phyloP scores from a whole-genome alignment of 805 yeast species.

The Geotrichum ghanense region DNA sequence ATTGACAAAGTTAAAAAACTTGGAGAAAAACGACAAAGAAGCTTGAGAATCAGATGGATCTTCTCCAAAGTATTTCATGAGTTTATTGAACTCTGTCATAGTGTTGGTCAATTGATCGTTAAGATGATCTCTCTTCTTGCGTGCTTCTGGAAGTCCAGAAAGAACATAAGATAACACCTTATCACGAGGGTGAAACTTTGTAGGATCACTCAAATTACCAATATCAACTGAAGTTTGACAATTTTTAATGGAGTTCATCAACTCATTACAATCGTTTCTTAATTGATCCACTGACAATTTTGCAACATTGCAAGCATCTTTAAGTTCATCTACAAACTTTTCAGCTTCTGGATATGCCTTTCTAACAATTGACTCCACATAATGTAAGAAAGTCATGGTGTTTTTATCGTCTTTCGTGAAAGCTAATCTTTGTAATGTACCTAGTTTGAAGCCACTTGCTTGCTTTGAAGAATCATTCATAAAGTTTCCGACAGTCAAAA shows the following conservation, averaged over 20 bases:
- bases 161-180: slow-evolving; percentile 48
- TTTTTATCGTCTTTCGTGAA: slow-evolving; percentile 86
- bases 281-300: slow-evolving; percentile 78
- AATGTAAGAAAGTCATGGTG: slow-evolving; percentile 80
- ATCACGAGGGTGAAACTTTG: slow-evolving; percentile 76
- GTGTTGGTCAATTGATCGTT: slow-evolving; percentile 54
- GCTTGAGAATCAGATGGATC: slow-evolving; percentile 60
- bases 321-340: slow-evolving; percentile 61
- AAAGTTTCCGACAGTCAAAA: slow-evolving; percentile 85
- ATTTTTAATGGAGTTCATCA: slow-evolving; percentile 48
- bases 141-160: slow-evolving; percentile 64
- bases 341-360: slow-evolving; percentile 71
- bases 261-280: slow-evolving; percentile 57
- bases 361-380: slow-evolving; percentile 82
- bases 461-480: slow-evolving; percentile 89
- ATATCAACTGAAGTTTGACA: slow-evolving; percentile 65
- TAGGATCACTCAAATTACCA: slow-evolving; percentile 78
- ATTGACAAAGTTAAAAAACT: slow-evolving; percentile 65
- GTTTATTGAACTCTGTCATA: slow-evolving; percentile 48
- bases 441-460: slow-evolving; percentile 84
- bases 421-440: slow-evolving; percentile 76
- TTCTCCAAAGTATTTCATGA: slow-evolving; percentile 88
- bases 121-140: slow-evolving; percentile 53
- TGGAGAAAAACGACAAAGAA: slow-evolving; percentile 61
- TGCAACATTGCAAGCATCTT: slow-evolving; percentile 45